Evolutionary conservation across 495 filamentous ascomycete species (phyloP).

Genomic region (Hyaloscypha hepaticicola): DNA sequence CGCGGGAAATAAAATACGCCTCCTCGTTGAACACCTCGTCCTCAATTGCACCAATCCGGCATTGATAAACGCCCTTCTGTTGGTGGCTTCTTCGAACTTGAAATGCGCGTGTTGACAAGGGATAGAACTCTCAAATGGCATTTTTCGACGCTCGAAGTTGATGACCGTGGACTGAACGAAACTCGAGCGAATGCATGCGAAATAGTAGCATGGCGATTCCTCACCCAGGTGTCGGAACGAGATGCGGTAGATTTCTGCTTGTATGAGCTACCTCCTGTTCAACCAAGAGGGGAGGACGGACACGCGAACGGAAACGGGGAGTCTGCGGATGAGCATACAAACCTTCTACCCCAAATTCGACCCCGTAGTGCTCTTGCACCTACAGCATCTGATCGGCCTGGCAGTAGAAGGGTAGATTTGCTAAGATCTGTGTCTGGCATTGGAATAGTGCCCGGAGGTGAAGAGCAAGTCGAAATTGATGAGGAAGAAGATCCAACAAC

Average conservation of each 20-base stretch:
- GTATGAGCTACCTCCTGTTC: conserved; percentile 64
- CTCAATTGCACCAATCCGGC: conserved; percentile 66
- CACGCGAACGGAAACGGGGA: conserved; percentile 32
- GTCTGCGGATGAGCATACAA: conserved; percentile 21
- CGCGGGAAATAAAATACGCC: conserved; percentile 60
- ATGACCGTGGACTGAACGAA: conserved; percentile 61
- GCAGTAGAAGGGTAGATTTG: conserved; percentile 28
- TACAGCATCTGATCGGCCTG: conserved; percentile 24
- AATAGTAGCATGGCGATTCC: conserved; percentile 87
- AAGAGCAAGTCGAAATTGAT: conserved; percentile 37
- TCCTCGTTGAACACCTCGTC: conserved; percentile 64
- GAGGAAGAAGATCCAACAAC: conserved; percentile 57
- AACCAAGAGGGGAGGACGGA: conserved; percentile 29
- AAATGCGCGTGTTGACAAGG: background rate
- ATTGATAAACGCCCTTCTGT: conserved; percentile 80
- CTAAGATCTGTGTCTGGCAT: conserved; percentile 29
- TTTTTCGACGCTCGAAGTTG: conserved; percentile 55
- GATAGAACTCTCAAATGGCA: conserved; percentile 78
- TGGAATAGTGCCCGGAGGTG: conserved; percentile 5
- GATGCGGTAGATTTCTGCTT: conserved; percentile 83
- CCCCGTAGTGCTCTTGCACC: conserved; percentile 6
- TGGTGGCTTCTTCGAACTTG: conserved; percentile 32
- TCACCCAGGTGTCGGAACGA: conserved; percentile 72
- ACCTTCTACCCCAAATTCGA: conserved; percentile 29
- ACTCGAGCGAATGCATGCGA: conserved; percentile 84